These are phyloP conservation scores for Aphanomyces invadans DNA, from an alignment of 352 stramenopile species.

Conservation along the genomic window DNA sequence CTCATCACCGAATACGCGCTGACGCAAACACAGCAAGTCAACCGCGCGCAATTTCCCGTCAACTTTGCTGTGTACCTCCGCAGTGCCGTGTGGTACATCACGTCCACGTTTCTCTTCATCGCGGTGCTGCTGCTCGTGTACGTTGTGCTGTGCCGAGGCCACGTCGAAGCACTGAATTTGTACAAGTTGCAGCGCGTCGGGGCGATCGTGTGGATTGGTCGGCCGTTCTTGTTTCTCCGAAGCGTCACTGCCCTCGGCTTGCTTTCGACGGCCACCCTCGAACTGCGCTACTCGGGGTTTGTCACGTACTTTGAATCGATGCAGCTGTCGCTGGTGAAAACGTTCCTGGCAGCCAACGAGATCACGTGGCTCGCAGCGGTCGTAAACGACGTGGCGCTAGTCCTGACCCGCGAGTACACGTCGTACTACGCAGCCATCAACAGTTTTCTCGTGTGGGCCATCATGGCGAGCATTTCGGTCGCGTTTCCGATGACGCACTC, in stretches of 20 bases:
- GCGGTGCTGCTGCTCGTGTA: constrained; percentile 15
- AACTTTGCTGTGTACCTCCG: not conserved
- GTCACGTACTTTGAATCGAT: not conserved
- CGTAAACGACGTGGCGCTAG: constrained; percentile 4
- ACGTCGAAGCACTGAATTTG: constrained; percentile 14
- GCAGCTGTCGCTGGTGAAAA: not conserved
- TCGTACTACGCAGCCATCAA: constrained; percentile 1
- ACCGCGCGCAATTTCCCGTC: not conserved
- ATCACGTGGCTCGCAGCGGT: constrained; percentile 20
- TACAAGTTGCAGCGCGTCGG: constrained; percentile 17
- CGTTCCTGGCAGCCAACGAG: constrained; percentile 17
- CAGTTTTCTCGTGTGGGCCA: not conserved
- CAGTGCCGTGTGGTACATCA: constrained; percentile 4
- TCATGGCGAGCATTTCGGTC: not conserved
- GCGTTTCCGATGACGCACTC: not conserved
- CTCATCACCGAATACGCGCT: not conserved
- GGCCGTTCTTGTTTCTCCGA: constrained; percentile 15
- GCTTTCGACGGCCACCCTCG: constrained; percentile 9
- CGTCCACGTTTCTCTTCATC: not conserved
- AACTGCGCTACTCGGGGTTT: not conserved
- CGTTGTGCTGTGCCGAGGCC: constrained; percentile 7
- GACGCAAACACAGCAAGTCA: not conserved
- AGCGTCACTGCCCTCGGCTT: constrained; percentile 14
- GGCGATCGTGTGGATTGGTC: constrained; percentile 20
- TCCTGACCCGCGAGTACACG: constrained; percentile 11